phyloP scores from a whole-genome alignment of 176 grass and related monocot genomes.

The Alopecurus myosuroides region DNA sequence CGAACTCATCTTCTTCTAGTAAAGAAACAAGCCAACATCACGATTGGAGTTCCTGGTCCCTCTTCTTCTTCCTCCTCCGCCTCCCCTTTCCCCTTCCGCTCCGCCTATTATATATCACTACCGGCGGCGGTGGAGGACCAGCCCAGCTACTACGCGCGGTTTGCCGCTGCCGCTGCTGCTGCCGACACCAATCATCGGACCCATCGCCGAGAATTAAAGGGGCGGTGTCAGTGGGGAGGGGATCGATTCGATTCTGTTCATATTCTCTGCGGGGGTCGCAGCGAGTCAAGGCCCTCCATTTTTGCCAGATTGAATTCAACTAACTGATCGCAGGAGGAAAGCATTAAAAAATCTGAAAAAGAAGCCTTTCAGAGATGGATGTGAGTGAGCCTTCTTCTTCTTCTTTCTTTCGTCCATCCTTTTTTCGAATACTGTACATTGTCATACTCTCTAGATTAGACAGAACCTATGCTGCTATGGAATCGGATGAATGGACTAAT shows the following conservation, averaged over 20 bases:
- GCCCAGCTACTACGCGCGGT: neutral
- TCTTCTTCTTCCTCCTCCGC: neutral
- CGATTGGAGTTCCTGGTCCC: neutral
- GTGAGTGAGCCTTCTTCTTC: neutral
- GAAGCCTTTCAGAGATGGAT: neutral
- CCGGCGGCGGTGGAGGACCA: neutral
- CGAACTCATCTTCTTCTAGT: neutral
- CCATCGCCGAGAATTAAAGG: neutral
- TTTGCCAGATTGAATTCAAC: neutral
- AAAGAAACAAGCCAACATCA: neutral
- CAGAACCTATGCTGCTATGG: neutral
- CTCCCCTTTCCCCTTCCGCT: neutral
- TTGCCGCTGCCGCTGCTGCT: neutral
- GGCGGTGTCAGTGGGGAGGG: neutral
- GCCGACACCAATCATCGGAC: neutral
- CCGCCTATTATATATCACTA: neutral
- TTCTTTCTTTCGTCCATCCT: neutral
- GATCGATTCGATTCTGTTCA: neutral
- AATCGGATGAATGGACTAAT: conserved; percentile 6
- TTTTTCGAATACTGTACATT: neutral
- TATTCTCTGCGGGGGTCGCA: neutral
- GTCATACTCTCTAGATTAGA: neutral
- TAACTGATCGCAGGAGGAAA: neutral
- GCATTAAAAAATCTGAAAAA: neutral
- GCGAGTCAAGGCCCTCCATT: neutral